Evolutionary conservation across 441 rosid species (phyloP), one percentile per base, ranked within the genome.

Genomic region (Breynia disticha): DNA sequence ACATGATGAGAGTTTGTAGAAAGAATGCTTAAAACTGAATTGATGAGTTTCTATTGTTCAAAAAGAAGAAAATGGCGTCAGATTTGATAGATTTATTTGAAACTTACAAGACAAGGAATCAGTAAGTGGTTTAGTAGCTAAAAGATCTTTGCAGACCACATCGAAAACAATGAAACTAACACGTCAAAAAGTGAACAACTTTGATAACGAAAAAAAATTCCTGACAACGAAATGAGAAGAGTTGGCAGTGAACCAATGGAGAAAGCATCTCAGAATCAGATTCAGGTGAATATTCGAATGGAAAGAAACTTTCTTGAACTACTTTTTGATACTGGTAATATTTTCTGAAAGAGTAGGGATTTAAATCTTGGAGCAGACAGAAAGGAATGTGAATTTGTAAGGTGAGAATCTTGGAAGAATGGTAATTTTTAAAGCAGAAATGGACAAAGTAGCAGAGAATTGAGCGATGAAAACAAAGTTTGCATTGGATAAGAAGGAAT

Each of bases 401-500:
- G 62, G 3, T 6, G 16, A 45, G 16, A 47, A 56, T 35, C 20
- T 57, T 19, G 37, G 16, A 28, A 16, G 35, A 28, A 28, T 28
- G 35, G 35, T 28, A 28, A 0, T 28, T 24, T 16, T 11, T 37
- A 1, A 13, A n/a, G 38, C 13, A 20, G 1, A 56, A 24, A 10
- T 35, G 2, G 49, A 48, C 24, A 38, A 58, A 20, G 11, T 16
- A 38, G 4, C 16, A n/a, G 14, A 46, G 48, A 44, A 4, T 41
- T 2, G 13, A 48, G 11, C 41, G 62, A 48, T 22, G 22, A 48
- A 41, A 58, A 58, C 62, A 39, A 49, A n/a, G 62, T 39, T 22
- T 14, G 19, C 47, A 11, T 57, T 20, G 61, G 53, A 39, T 35
- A 48, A 57, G 38, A 45, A 42, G 41, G 38, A 49, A 49, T 32